Base-by-base conservation (phyloP, 495 filamentous ascomycete species). In the Acidomyces sp. region DNA sequence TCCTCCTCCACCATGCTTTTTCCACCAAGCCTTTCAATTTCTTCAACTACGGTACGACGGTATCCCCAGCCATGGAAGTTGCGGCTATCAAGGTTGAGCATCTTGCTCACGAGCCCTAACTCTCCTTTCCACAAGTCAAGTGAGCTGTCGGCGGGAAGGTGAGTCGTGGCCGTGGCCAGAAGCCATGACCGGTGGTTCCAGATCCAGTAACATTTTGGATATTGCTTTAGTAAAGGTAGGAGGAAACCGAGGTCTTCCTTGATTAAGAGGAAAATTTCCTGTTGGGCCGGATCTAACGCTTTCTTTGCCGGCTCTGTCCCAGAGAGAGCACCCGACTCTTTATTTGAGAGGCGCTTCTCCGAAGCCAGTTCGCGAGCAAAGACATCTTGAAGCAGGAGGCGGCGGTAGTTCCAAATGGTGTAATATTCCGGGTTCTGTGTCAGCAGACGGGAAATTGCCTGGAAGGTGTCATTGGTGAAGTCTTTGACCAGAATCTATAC, bases 41-140 rank as follows among this genome's bases (percentile, higher is more conserved):
- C 63, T 13, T 62, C 58, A 21, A 94, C 74, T 4, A 94, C 76
- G 30, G 72, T 67, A 26, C 83, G 73, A 24, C 90, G 70, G 53
- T 99, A 99, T 29, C 82, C 81, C 90, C 90, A 99, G 16, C 86
- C 90, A 49, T 95, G 88, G 55, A 96, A 99, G 57, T 99, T 99
- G 31, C 90, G 75, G 45, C 71, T 78, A 61, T 99, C 90, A 20
- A 79, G 70, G 15, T 63, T 70, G 26, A 96, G 67, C 85, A 96
- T 92, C 58, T 88, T 88, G 35, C 72, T 69, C 12, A 82, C 81
- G 7, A 96, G 66, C 0, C 57, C 70, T 6, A 99, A 71, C 55
- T 99, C 90, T 38, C 76, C 71, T 51, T 80, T 67, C 92, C 88
- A 96, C 17, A 93, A 62, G 34, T 63, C 53, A 12, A 71, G 69